Evolutionary conservation across 2,329 filamentous ascomycete species (phyloP), one percentile per base, ranked within the genome.

Genomic region (Xylaria polymorpha): DNA sequence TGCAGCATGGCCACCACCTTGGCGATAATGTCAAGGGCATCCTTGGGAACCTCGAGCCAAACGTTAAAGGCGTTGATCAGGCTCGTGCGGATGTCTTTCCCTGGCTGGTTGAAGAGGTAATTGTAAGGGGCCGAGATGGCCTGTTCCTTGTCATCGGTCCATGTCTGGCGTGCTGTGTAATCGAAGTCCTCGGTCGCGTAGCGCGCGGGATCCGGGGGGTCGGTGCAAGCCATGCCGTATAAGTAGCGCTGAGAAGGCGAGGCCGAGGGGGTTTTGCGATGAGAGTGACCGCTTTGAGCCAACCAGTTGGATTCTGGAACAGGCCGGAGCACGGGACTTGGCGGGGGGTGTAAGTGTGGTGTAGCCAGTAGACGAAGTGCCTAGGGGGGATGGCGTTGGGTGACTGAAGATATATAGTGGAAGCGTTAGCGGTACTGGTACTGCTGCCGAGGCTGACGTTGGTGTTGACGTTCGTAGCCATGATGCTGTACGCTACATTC

Each of bases 1-100:
- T 97, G 93, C 56, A 97, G 86, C 92, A 95, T 95, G 74, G 91
- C 91, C 12, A 97, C 88, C 4, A 94, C 92, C 69, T 88, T 89
- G 35, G 91, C 94, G 76, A 97, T 95, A 69, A 94, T 85, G 50
- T 88, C 87, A 66, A 97, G 85, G 73, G 88, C 89, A 68, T 89
- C 86, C 9, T 85, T 79, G 0, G 93, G 93, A 22, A 97, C 92
- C 65, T 92, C 85, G 18, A 97, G 83, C 90, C 91, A 94, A 61
- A 86, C 86, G 78, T 97, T 94, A 84, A 97, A 97, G 51, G 93
- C 91, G 51, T 86, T 87, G 76, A 97, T 94, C 75, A 95, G 85
- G 81, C 93, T 91, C 55, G 90, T 87, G 73, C 94, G 90, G 77
- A 97, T 92, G 80, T 96, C 92, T 81, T 97, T 96, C 72, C 94